A percentile compares a stretch with the other conserved stretches of the same genome.
Evolutionary conservation across 305 asterid genomes (phyloP).

Genomic region (Fraxinus velutina): DNA sequence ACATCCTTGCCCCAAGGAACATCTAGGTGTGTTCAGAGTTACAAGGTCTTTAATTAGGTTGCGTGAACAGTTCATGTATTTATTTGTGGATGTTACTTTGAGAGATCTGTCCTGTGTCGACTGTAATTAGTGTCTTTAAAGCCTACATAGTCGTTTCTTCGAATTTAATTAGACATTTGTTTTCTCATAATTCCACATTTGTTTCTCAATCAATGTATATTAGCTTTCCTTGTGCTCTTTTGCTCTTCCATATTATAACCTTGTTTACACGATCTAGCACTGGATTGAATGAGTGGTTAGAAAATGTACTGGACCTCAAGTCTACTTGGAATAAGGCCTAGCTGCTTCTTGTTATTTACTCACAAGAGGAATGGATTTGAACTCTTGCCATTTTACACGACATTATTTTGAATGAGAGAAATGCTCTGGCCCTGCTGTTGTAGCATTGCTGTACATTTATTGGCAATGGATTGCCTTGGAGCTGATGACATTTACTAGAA

Average conservation of each 20-base stretch:
- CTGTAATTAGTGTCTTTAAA: slow-evolving; percentile 42
- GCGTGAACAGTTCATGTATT: slow-evolving; percentile 52
- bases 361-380: slow-evolving; percentile 11
- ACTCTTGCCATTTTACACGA: not conserved
- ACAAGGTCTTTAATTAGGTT: slow-evolving; percentile 78
- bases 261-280: not conserved
- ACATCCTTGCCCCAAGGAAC: slow-evolving; percentile 93
- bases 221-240: slow-evolving; percentile 24
- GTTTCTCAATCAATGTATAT: slow-evolving; percentile 34
- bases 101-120: slow-evolving; percentile 36
- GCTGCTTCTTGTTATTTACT: not conserved
- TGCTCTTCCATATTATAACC: slow-evolving; percentile 5
- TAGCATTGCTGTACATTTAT: not conserved
- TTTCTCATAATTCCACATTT: slow-evolving; percentile 1
- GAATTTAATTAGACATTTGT: slow-evolving; percentile 18
- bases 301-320: not conserved
- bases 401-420: not conserved
- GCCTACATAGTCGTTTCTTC: slow-evolving; percentile 24
- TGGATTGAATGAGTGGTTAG: not conserved
- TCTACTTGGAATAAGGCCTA: not conserved
- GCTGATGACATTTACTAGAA: not conserved
- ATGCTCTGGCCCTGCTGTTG: not conserved
- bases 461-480: not conserved
- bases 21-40: slow-evolving; percentile 87
- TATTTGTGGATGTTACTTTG: slow-evolving; percentile 37